Conservation (phyloP, 805 yeast species). For the Trichomonascus vanleenenianus region DNA sequence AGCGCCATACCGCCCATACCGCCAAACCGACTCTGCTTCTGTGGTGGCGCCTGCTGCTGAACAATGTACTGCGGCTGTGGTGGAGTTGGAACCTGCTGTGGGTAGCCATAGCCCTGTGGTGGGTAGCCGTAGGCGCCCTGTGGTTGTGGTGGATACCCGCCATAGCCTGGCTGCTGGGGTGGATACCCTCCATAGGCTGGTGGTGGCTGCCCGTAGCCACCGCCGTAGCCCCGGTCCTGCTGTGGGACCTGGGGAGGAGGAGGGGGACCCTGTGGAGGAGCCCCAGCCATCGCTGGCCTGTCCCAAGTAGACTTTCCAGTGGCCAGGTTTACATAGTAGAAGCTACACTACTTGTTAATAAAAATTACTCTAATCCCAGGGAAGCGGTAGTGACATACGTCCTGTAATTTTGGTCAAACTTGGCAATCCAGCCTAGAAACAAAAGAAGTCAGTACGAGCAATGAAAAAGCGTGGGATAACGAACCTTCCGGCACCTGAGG, state of each 20-base stretch:
- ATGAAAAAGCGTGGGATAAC: neutral
- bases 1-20: slow-evolving; percentile 39
- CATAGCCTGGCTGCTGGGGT: slow-evolving; percentile 7
- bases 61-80: slow-evolving; percentile 5
- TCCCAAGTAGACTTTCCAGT: slow-evolving; percentile 89
- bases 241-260: slow-evolving; percentile 6
- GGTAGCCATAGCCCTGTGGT: slow-evolving; percentile 11
- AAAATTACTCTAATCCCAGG: slow-evolving; percentile 23
- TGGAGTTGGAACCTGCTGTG: slow-evolving; percentile 12
- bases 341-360: slow-evolving; percentile 45
- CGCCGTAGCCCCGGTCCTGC: slow-evolving; percentile 1
- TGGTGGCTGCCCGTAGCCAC: slow-evolving; percentile 1
- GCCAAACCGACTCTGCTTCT: slow-evolving; percentile 28
- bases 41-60: slow-evolving; percentile 25
- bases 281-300: slow-evolving; percentile 39
- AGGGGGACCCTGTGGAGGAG: slow-evolving; percentile 1
- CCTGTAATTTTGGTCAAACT: slow-evolving; percentile 35
- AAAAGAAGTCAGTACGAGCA: neutral
- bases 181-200: slow-evolving; percentile 5
- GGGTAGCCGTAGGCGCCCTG: slow-evolving; percentile 21
- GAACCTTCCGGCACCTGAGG: slow-evolving; percentile 21
- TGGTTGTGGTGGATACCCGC: slow-evolving; percentile 16
- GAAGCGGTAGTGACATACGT: slow-evolving; percentile 54
- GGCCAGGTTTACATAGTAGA: slow-evolving; percentile 71
- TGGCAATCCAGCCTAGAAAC: slow-evolving; percentile 30